These are phyloP conservation scores for Protomyces arabidopsidicola DNA, from an alignment of 1,139 yeast genomes.

Conservation along the genomic window DNA sequence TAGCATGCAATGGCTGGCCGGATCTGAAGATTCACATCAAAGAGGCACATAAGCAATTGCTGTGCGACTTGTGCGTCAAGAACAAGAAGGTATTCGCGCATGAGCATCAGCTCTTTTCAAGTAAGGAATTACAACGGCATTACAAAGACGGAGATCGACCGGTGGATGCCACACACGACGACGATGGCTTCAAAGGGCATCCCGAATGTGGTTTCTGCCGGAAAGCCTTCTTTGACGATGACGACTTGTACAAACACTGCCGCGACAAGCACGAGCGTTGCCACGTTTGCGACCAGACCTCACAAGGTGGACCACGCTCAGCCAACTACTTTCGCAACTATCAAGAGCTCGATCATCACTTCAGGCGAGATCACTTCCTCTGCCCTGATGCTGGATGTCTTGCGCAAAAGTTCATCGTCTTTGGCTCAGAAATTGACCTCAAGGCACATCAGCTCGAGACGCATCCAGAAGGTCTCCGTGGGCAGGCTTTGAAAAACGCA, in stretches of 20 bases:
- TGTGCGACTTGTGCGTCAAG: constrained; percentile 71
- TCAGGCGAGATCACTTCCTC: constrained; percentile 63
- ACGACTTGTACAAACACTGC: constrained; percentile 77
- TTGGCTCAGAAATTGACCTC: constrained; percentile 76
- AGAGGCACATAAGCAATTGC: constrained; percentile 50
- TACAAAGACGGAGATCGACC: constrained; percentile 55
- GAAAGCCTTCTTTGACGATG: constrained; percentile 73
- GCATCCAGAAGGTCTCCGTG: constrained; percentile 53
- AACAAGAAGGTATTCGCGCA: constrained; percentile 71
- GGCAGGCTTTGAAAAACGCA: constrained; percentile 28
- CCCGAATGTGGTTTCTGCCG: constrained; percentile 83
- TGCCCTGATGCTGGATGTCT: constrained; percentile 80
- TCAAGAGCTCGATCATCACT: constrained; percentile 68
- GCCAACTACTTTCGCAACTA: constrained; percentile 80
- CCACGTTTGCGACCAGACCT: constrained; percentile 74
- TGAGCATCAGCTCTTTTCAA: constrained; percentile 62
- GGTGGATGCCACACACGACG: constrained; percentile 34
- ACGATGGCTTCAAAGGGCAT: constrained; percentile 77
- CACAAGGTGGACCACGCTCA: constrained; percentile 46
- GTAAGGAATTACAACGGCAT: constrained; percentile 63
- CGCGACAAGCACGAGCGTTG: constrained; percentile 84
- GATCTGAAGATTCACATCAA: constrained; percentile 62
- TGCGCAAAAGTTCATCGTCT: constrained; percentile 87
- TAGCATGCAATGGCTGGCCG: constrained; percentile 49
- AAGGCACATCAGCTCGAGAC: constrained; percentile 83